Base-by-base conservation (phyloP, 768 basidiomycete genomes). In the Floccularia luteovirens region DNA sequence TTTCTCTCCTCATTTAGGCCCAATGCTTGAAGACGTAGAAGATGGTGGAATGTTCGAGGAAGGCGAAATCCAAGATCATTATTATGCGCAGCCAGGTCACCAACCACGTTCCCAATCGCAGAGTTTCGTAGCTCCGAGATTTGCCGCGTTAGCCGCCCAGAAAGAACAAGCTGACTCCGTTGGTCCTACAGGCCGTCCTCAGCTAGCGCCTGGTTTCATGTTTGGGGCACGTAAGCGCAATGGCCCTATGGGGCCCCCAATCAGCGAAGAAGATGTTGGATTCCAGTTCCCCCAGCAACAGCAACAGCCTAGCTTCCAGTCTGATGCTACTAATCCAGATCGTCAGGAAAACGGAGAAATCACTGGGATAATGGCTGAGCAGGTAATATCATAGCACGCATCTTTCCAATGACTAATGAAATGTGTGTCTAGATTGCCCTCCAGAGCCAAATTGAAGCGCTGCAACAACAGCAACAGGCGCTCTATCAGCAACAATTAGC, bases 311-410 rank as follows among this genome's bases (percentile, higher is more conserved):
- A 60, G 63, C 1, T 39, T 50, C 36, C 31, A 49, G 5, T 36
- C 48, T 14, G 57, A 57, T n/a, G 70, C 70, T 21, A 58, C 45
- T 24, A 56, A 53, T 36, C 75, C 77, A 48, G 66, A 80, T 46
- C 77, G 80, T 57, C 58, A 67, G 24, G 80, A 85, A 35, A 74
- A 71, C 40, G 82, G 79, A 38, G 90, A 94, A 56, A 78, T 92
- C 41, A 77, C 76, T 24, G 87, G 87, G 19, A 85, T 93, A 42
- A 92, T 97, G 90, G 90, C 90, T 4, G 91, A 97, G 61, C 94
- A 97, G 75, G 91, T 90, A 79, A 63, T 23, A 19, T 33, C n/a
- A 42, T 38, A 25, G 28, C 22, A 25, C 1, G 24, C 32, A 27
- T 36, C 40, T 16, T 47, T 41, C 43, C 33, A n/a, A 34, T 27